phyloP scores from a whole-genome alignment of 1,284 basidiomycete species.

The Wolfiporia cocos region DNA sequence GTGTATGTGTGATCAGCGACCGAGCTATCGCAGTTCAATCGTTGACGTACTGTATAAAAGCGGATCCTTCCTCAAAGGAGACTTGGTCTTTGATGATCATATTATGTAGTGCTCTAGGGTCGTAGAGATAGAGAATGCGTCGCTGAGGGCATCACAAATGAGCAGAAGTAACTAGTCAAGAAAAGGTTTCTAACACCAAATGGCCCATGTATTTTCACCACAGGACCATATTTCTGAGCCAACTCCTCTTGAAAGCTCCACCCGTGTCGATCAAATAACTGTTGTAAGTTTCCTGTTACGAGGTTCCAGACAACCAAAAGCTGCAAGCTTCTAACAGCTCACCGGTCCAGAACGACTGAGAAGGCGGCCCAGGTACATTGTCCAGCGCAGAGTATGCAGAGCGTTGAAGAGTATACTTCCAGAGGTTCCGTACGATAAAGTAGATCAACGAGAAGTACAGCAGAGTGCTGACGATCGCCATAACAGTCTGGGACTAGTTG shows the following conservation, averaged over 20 bases:
- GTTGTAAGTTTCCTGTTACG: constrained; percentile 13
- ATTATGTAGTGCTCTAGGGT: constrained; percentile 31
- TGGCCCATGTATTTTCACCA: constrained; percentile 16
- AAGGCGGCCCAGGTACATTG: constrained; percentile 17
- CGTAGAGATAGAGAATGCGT: constrained; percentile 14
- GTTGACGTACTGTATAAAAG: constrained; percentile 13
- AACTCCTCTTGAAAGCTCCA: constrained; percentile 13
- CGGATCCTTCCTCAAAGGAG: constrained; percentile 26
- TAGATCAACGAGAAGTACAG: constrained; percentile 11
- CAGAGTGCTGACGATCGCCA: neutral
- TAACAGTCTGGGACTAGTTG: neutral
- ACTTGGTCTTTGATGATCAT: constrained; percentile 34
- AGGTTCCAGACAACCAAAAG: neutral
- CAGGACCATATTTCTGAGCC: constrained; percentile 16
- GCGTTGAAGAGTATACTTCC: constrained; percentile 11
- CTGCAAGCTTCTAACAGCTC: neutral
- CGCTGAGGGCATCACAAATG: constrained; percentile 1
- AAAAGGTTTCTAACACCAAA: constrained; percentile 11
- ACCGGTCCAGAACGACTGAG: constrained; percentile 16
- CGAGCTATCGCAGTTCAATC: neutral
- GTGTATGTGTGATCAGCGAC: neutral
- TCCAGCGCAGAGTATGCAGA: constrained; percentile 12
- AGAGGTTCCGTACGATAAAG: constrained; percentile 11
- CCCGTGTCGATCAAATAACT: constrained; percentile 14
- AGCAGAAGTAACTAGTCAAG: neutral